These are phyloP conservation scores for Botrytis aclada DNA, from an alignment of 2,329 filamentous ascomycete species.

Conservation along the genomic window DNA sequence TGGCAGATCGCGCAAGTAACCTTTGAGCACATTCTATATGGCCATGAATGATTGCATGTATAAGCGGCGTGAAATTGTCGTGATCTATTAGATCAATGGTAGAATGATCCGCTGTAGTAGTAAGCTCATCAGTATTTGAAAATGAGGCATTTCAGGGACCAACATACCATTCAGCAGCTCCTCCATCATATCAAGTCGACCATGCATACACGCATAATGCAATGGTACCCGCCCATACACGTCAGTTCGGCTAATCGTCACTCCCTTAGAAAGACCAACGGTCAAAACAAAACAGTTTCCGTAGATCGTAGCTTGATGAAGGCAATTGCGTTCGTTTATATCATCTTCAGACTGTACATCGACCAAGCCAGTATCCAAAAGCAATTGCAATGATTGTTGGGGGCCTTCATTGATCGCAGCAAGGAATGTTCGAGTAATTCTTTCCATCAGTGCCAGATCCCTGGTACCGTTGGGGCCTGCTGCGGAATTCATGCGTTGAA, in stretches of 20 bases:
- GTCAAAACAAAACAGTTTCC: slow-evolving; percentile 76
- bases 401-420: slow-evolving; percentile 85
- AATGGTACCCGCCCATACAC: slow-evolving; percentile 92
- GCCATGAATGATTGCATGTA: slow-evolving; percentile 90
- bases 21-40: slow-evolving; percentile 76
- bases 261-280: slow-evolving; percentile 69
- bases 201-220: slow-evolving; percentile 96
- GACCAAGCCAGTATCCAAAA: slow-evolving; percentile 78
- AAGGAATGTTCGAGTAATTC: slow-evolving; percentile 85
- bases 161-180: slow-evolving; percentile 61
- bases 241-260: slow-evolving; percentile 77
- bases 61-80: slow-evolving; percentile 94
- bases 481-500: slow-evolving; percentile 64
- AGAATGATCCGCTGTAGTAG: slow-evolving; percentile 56
- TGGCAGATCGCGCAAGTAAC: slow-evolving; percentile 73
- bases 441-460: slow-evolving; percentile 61
- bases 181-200: slow-evolving; percentile 78
- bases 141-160: background rate
- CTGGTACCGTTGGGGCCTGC: slow-evolving; percentile 56
- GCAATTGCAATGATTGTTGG: slow-evolving; percentile 67
- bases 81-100: slow-evolving; percentile 90
- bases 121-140: background rate
- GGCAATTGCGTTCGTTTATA: slow-evolving; percentile 94
- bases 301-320: slow-evolving; percentile 96
- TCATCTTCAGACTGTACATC: slow-evolving; percentile 94